These are phyloP conservation scores for Phytophthora quininea DNA, from an alignment of 352 stramenopile genomes.

Conservation along the genomic window DNA sequence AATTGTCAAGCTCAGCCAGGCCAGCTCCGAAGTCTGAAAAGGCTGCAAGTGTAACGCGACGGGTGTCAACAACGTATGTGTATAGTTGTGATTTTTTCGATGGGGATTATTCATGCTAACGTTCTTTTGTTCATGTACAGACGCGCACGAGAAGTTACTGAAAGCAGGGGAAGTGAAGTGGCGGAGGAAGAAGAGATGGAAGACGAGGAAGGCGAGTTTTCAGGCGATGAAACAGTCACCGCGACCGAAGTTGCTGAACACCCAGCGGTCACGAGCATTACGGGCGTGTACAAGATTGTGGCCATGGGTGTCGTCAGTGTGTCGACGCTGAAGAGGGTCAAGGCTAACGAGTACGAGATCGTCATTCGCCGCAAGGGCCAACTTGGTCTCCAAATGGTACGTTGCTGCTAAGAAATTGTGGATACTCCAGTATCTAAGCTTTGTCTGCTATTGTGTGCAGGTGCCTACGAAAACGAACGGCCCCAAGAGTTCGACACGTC, in stretches of 20 bases:
- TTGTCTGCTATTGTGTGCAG: conserved; percentile 17
- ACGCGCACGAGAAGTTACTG: conserved; percentile 44
- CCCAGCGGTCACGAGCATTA: conserved; percentile 78
- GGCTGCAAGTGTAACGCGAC: conserved; percentile 38
- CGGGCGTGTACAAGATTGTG: conserved; percentile 81
- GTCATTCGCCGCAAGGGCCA: conserved; percentile 58
- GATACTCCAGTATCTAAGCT: neutral
- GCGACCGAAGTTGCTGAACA: conserved; percentile 70
- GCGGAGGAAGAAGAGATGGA: conserved; percentile 52
- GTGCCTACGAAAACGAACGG: conserved; percentile 49
- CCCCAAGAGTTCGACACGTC: conserved; percentile 57
- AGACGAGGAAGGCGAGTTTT: conserved; percentile 52
- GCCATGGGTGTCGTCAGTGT: conserved; percentile 82
- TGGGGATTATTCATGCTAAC: neutral
- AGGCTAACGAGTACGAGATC: conserved; percentile 86
- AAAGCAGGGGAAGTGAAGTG: conserved; percentile 35
- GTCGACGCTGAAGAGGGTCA: conserved; percentile 72
- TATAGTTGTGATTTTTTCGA: neutral
- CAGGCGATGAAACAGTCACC: conserved; percentile 77
- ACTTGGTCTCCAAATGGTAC: conserved; percentile 75
- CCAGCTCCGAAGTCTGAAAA: conserved; percentile 69
- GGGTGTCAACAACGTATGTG: conserved; percentile 75
- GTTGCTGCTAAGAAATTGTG: neutral
- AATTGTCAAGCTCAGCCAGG: conserved; percentile 69
- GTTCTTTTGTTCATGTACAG: conserved; percentile 18